A percentile compares a stretch with the other conserved stretches of the same genome.
Conservation (phyloP, 192 early-diverging fungal species). For the Neocallimastix lanati region DNA sequence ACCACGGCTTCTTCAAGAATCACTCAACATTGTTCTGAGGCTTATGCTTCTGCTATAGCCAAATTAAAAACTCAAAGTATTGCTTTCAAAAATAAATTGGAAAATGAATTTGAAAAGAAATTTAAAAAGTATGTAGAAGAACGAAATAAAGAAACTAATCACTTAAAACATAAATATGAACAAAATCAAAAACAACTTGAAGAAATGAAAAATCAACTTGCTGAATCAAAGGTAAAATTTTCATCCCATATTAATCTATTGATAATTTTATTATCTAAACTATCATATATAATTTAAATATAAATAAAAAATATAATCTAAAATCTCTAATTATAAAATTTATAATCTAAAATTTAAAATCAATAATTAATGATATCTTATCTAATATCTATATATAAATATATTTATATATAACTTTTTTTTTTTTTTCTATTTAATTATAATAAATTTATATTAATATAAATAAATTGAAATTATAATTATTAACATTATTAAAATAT, state of each 20-base stretch:
- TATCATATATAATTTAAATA: no score
- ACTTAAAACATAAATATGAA: background rate
- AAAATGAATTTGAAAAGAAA: background rate
- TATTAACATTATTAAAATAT: background rate
- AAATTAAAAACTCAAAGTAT: background rate
- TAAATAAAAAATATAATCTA: no score
- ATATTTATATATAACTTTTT: no score
- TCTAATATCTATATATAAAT: no score
- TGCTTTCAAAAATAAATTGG: background rate
- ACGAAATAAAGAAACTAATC: background rate
- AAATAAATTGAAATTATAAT: no score
- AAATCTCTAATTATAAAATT: no score
- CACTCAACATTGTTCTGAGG: background rate
- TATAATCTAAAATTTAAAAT: no score
- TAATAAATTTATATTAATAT: no score
- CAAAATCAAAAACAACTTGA: background rate
- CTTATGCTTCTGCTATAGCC: background rate
- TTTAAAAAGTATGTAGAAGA: background rate
- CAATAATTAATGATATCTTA: no score
- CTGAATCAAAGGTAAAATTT: background rate
- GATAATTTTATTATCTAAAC: no score
- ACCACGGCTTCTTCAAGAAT: background rate
- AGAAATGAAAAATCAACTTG: background rate
- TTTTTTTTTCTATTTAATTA: no score
- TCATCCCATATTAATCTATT: no score